These are phyloP conservation scores for Pestalotiopsis sp. DNA, from an alignment of 2,329 filamentous ascomycete genomes.

Conservation along the genomic window DNA sequence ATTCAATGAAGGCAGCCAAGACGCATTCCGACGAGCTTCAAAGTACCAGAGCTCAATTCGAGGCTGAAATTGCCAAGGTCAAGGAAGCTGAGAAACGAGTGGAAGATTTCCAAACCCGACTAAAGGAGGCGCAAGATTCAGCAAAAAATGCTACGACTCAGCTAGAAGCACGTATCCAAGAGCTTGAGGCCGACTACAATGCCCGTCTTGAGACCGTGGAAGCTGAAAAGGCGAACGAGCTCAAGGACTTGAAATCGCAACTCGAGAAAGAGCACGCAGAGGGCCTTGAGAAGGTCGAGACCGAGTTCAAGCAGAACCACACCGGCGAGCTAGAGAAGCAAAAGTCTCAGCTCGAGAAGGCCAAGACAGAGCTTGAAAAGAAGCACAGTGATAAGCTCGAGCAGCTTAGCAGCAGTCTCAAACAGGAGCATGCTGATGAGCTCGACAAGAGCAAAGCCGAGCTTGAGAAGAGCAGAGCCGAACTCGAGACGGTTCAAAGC, in stretches of 20 bases:
- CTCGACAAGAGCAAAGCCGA: neutral
- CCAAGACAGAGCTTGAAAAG: conserved; percentile 22
- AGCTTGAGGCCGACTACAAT: neutral
- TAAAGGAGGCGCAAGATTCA: neutral
- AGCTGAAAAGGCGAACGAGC: conserved; percentile 1
- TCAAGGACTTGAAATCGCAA: neutral
- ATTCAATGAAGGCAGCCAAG: conserved; percentile 63
- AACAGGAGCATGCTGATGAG: neutral
- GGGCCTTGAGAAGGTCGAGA: neutral
- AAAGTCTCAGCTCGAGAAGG: conserved; percentile 19
- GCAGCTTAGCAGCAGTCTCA: conserved; percentile 8
- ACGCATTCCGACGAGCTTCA: conserved; percentile 61
- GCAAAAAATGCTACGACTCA: neutral
- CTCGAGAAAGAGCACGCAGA: neutral
- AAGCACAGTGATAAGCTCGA: conserved; percentile 18
- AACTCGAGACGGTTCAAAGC: neutral
- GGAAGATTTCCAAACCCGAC: conserved; percentile 18
- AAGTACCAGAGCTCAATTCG: conserved; percentile 48
- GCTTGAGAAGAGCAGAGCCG: neutral
- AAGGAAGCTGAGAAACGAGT: conserved; percentile 11
- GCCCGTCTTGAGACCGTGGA: neutral
- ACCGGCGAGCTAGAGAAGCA: conserved; percentile 25
- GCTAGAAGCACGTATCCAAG: neutral
- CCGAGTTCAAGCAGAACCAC: conserved; percentile 33
- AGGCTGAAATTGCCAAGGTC: conserved; percentile 18